Evolutionary conservation across 495 filamentous ascomycete genomes (phyloP).

Genomic region (Copromyces sp.): DNA sequence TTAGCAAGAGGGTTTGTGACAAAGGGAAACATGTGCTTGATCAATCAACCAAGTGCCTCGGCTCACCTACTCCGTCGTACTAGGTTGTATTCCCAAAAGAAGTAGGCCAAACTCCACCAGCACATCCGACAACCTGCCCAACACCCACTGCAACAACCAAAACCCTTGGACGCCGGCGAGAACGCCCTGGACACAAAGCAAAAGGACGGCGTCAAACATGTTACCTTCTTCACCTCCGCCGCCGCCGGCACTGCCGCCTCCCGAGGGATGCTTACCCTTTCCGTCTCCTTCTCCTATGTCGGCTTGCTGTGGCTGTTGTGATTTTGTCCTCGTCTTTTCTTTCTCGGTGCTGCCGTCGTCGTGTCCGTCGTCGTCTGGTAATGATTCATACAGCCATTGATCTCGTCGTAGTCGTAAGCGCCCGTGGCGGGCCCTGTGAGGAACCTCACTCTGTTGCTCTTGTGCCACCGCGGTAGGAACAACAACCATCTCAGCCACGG

Average conservation of each 20-base stretch:
- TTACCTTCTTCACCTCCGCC: not conserved
- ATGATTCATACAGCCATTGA: not conserved
- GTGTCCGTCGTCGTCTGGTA: not conserved
- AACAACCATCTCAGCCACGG: not conserved
- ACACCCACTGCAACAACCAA: conserved; percentile 16
- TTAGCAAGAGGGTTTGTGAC: not conserved
- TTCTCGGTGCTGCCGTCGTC: not conserved
- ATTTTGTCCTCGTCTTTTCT: not conserved
- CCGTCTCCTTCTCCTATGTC: not conserved
- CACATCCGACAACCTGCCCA: conserved; percentile 14
- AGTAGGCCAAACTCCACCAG: conserved; percentile 22
- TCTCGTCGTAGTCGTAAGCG: not conserved
- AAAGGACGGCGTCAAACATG: conserved; percentile 14
- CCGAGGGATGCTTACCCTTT: not conserved
- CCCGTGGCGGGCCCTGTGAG: not conserved
- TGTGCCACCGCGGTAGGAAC: not conserved
- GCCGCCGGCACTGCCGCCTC: not conserved
- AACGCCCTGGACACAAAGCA: conserved; percentile 16
- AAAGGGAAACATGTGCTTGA: too few relatives aligned
- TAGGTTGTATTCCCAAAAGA: conserved; percentile 4
- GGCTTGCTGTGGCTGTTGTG: not conserved
- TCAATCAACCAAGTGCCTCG: not conserved
- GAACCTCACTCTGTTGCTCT: not conserved
- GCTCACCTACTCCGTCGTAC: not conserved
- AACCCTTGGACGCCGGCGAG: conserved; percentile 17